These are phyloP conservation scores for Suillus sp. DNA, from an alignment of 768 basidiomycete genomes.

Conservation along the genomic window DNA sequence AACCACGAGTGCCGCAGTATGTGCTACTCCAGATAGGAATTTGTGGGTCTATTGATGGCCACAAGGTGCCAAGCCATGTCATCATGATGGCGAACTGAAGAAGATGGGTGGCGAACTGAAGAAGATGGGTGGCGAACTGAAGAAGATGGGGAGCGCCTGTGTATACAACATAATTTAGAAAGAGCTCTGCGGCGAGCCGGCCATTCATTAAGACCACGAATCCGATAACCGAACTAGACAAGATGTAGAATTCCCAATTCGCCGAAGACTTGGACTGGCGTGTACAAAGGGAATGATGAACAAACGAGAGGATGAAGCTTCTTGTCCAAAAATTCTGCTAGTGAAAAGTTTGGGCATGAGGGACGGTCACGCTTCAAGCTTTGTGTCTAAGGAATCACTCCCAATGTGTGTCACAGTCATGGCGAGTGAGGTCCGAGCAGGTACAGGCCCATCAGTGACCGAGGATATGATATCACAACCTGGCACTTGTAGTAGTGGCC, in stretches of 20 bases:
- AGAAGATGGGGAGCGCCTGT: neutral
- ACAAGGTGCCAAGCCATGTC: neutral
- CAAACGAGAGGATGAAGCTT: neutral
- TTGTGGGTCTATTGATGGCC: neutral
- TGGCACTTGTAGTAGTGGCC: too few relatives aligned
- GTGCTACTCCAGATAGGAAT: neutral
- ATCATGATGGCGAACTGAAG: neutral
- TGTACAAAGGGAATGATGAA: neutral
- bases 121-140: neutral
- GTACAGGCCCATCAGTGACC: neutral
- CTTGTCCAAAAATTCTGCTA: neutral
- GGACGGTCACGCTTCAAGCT: neutral
- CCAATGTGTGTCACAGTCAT: neutral
- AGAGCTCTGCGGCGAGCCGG: neutral
- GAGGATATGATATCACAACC: too few relatives aligned
- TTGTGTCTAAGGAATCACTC: neutral
- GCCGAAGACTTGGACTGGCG: neutral
- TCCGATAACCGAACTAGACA: neutral
- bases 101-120: neutral
- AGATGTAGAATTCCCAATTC: neutral
- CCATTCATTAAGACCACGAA: neutral
- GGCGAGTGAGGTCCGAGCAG: neutral
- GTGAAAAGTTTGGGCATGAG: neutral
- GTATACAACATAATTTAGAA: neutral
- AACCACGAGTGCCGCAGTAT: neutral